Conservation (phyloP, 495 filamentous ascomycete species). For the Aspergillus haitiensis region DNA sequence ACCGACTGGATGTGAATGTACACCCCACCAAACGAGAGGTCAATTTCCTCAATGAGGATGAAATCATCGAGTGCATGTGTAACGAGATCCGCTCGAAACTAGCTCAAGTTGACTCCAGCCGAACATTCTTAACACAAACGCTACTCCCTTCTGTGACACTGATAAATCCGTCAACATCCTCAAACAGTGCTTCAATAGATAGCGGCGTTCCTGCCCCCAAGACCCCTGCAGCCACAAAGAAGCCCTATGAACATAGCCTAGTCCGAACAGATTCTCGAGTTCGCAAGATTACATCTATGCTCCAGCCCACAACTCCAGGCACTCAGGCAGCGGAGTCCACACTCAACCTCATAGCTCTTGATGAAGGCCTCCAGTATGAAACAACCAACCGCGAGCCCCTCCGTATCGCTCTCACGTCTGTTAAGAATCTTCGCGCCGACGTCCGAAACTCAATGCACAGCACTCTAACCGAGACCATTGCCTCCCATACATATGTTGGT, state of each 20-base stretch:
- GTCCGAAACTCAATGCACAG: constrained; percentile 88
- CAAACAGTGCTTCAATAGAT: constrained; percentile 24
- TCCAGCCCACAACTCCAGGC: constrained; percentile 46
- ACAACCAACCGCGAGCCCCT: constrained; percentile 65
- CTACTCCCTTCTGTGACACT: constrained; percentile 66
- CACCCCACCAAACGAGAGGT: constrained; percentile 98
- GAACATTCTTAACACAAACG: constrained; percentile 91
- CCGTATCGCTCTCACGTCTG: constrained; percentile 69
- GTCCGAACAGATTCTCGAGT: constrained; percentile 86
- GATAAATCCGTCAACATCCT: constrained; percentile 33
- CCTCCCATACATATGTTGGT: constrained; percentile 90
- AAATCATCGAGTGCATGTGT: constrained; percentile 89
- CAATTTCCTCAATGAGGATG: constrained; percentile 97
- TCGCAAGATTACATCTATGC: constrained; percentile 96
- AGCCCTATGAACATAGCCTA: constrained; percentile 83
- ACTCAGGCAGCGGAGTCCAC: constrained; percentile 20
- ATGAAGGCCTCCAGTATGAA: constrained; percentile 66
- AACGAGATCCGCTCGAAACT: constrained; percentile 76
- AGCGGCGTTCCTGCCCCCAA: constrained; percentile 26
- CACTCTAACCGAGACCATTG: constrained; percentile 83
- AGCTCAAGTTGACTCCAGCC: constrained; percentile 87
- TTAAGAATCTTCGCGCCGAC: constrained; percentile 76
- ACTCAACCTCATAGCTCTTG: constrained; percentile 25
- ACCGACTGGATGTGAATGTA: constrained; percentile 94
- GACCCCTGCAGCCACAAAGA: constrained; percentile 51